Percentiles rank a stretch among this genome's conserved stretches.
These are phyloP conservation scores for Aspergillus awamori DNA, from an alignment of 2,329 filamentous ascomycete genomes.

Conservation along the genomic window DNA sequence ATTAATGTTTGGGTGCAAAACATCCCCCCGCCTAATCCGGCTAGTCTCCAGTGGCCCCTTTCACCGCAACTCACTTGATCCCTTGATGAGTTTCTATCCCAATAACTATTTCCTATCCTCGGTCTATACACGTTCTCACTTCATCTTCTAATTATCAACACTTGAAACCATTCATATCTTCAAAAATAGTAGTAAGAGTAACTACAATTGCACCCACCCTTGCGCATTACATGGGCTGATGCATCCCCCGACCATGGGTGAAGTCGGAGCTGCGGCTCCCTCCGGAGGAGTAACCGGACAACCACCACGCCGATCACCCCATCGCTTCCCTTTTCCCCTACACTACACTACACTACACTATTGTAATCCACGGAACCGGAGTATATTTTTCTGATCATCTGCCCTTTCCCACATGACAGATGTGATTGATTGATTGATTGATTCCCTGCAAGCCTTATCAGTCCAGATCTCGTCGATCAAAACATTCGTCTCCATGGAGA, in stretches of 20 bases:
- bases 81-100: background rate
- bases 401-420: background rate
- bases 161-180: too few species aligned
- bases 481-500: background rate
- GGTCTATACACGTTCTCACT: background rate
- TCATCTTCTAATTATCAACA: too few species aligned
- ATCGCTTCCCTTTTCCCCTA: background rate
- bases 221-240: background rate
- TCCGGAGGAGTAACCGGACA: background rate
- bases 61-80: background rate
- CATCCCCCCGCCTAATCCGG: constrained; percentile 30
- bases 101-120: background rate
- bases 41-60: constrained; percentile 23
- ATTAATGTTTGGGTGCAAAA: constrained; percentile 22
- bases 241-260: background rate
- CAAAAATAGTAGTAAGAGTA: too few species aligned
- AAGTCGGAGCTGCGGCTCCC: constrained; percentile 2
- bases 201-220: background rate
- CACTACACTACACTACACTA: background rate
- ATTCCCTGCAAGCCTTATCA: background rate
- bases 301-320: background rate
- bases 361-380: background rate
- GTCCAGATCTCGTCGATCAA: background rate
- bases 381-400: background rate
- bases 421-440: background rate